phyloP scores from a whole-genome alignment of 768 basidiomycete species.

The Suillus occidentalis region DNA sequence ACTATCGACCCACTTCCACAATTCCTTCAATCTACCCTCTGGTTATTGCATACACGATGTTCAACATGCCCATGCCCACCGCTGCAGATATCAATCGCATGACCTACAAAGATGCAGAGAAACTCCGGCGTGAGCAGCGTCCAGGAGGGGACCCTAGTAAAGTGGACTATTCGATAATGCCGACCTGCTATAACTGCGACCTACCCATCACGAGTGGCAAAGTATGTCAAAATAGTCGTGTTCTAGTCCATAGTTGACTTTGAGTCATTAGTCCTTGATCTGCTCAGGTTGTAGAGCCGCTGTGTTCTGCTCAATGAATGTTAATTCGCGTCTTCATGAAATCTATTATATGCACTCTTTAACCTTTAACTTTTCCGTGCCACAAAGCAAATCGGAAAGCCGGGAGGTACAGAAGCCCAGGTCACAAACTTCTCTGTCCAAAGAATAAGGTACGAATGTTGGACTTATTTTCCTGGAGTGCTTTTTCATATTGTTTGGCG shows the following conservation, averaged over 20 bases:
- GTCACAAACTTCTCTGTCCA: constrained; percentile 35
- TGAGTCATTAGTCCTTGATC: constrained; percentile 20
- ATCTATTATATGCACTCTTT: neutral
- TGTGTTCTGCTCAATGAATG: constrained; percentile 33
- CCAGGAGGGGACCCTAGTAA: constrained; percentile 30
- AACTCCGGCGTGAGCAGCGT: constrained; percentile 26
- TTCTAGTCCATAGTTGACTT: neutral
- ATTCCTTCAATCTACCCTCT: neutral
- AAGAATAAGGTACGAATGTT: constrained; percentile 31
- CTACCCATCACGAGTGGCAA: constrained; percentile 16
- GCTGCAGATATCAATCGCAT: constrained; percentile 25
- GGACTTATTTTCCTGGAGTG: neutral
- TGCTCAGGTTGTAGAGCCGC: constrained; percentile 30
- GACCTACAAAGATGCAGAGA: constrained; percentile 27
- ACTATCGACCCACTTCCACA: neutral
- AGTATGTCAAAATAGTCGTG: constrained; percentile 13
- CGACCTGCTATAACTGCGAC: constrained; percentile 26
- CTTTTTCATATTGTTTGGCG: neutral
- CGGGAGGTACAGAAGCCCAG: constrained; percentile 26
- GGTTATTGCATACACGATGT: constrained; percentile 12
- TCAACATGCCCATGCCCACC: constrained; percentile 22
- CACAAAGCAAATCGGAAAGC: constrained; percentile 36
- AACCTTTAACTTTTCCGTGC: constrained; percentile 26
- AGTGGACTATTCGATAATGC: constrained; percentile 24
- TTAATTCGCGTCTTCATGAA: constrained; percentile 1